Evolutionary conservation across 116 monocot species (phyloP).

Genomic region (Posidonia oceanica): DNA sequence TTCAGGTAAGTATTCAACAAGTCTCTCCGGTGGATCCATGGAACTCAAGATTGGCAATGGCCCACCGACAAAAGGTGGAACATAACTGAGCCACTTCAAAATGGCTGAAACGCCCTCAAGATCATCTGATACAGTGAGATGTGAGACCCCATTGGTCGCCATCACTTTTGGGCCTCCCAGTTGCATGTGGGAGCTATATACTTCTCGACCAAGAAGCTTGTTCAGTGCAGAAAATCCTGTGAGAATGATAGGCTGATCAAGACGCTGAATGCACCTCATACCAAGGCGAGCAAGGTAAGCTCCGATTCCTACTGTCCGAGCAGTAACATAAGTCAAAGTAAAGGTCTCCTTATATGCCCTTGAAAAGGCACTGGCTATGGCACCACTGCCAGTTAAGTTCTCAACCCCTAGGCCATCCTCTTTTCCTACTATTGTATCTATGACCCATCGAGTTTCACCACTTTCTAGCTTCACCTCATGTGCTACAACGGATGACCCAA

Average conservation of each 20-base stretch:
- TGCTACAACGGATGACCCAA: conserved; percentile 73
- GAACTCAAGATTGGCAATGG: conserved; percentile 54
- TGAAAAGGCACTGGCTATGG: conserved; percentile 89
- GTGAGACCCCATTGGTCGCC: conserved; percentile 97
- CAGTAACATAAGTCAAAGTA: conserved; percentile 88
- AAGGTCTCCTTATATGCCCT: conserved; percentile 91
- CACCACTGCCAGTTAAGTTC: conserved; percentile 89
- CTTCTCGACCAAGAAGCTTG: conserved; percentile 93
- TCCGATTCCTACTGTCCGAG: conserved; percentile 90
- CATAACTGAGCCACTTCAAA: conserved; percentile 90
- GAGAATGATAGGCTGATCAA: conserved; percentile 95
- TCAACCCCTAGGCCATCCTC: conserved; percentile 97
- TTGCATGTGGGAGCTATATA: conserved; percentile 99
- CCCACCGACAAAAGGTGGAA: conserved; percentile 72
- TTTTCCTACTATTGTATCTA: conserved; percentile 89
- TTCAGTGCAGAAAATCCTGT: conserved; percentile 89
- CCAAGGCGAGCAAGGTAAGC: conserved; percentile 97
- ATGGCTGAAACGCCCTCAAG: conserved; percentile 90
- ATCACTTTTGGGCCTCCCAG: conserved; percentile 97
- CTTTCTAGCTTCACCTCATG: conserved; percentile 74
- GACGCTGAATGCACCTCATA: conserved; percentile 94
- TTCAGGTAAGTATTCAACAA: conserved; percentile 79
- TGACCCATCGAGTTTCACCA: conserved; percentile 82
- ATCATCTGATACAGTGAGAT: conserved; percentile 92
- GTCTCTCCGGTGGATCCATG: conserved; percentile 64